These are phyloP conservation scores for Melaleuca alternifolia DNA, from an alignment of 345 rosid species.

Conservation along the genomic window DNA sequence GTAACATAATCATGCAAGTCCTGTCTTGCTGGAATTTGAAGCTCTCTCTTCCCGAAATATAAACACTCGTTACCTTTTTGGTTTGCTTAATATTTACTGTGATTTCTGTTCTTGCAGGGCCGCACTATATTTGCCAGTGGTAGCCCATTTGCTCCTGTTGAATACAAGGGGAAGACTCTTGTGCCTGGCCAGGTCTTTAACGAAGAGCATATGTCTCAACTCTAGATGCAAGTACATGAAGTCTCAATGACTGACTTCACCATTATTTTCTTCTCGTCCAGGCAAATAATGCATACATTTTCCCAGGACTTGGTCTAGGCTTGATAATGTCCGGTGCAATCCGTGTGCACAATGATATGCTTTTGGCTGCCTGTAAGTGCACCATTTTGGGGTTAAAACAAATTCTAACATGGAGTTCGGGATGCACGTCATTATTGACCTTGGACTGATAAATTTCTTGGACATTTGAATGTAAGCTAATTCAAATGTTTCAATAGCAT, in stretches of 20 bases:
- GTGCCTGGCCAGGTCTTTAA: conserved; percentile 79
- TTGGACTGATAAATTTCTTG: not conserved
- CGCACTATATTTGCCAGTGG: conserved; percentile 91
- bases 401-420: not conserved
- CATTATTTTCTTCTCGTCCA: conserved; percentile 11
- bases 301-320: conserved; percentile 94
- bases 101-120: conserved; percentile 35
- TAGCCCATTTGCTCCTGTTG: conserved; percentile 80
- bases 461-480: not conserved
- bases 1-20: conserved; percentile 18
- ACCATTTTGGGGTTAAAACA: not conserved
- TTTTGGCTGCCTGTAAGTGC: conserved; percentile 73
- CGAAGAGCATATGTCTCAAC: not conserved
- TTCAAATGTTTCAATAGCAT: not conserved
- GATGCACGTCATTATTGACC: not conserved
- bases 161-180: conserved; percentile 45
- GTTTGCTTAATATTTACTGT: not conserved
- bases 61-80: not conserved
- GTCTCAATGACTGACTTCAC: not conserved
- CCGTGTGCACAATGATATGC: conserved; percentile 93
- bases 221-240: not conserved
- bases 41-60: not conserved
- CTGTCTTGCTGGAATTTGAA: not conserved
- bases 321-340: conserved; percentile 89
- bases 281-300: conserved; percentile 95